Conservation (phyloP, 164 flowering plant species). For the Cinnamomum micranthum region DNA sequence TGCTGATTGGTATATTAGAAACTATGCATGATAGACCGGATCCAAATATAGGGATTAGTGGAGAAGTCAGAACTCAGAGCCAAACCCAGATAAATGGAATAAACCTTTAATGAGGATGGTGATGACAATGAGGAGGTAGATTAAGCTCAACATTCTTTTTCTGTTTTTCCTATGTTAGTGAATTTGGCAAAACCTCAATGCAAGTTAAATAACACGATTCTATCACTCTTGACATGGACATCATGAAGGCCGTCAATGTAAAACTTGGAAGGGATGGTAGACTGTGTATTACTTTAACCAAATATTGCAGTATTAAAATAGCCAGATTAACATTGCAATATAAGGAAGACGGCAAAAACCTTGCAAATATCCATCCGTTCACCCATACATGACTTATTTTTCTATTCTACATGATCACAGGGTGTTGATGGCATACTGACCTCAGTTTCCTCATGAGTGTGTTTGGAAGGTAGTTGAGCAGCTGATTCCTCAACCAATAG, state of each 20-base stretch:
- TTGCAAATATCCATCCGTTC: background rate
- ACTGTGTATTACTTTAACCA: background rate
- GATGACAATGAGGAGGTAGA: no score
- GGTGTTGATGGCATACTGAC: conserved; percentile 23
- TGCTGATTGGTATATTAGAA: no score
- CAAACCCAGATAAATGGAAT: no score
- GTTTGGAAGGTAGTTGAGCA: conserved; percentile 14
- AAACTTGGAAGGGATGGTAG: no score
- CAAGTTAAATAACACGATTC: background rate
- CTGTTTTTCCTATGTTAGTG: no score
- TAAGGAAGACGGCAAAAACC: no score
- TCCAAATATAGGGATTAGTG: no score
- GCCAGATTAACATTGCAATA: conserved; percentile 16
- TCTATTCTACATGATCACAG: background rate
- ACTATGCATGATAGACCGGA: no score
- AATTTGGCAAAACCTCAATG: background rate
- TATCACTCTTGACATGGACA: background rate
- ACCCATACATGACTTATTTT: background rate
- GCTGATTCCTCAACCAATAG: background rate
- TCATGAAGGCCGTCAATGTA: background rate
- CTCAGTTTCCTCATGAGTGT: conserved; percentile 23
- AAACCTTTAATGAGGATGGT: no score
- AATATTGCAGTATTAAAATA: background rate
- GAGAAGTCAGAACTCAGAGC: no score
- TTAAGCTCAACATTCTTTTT: no score